Evolutionary conservation across 140 eudicot species (phyloP).

Genomic region (Stevia rebaudiana): DNA sequence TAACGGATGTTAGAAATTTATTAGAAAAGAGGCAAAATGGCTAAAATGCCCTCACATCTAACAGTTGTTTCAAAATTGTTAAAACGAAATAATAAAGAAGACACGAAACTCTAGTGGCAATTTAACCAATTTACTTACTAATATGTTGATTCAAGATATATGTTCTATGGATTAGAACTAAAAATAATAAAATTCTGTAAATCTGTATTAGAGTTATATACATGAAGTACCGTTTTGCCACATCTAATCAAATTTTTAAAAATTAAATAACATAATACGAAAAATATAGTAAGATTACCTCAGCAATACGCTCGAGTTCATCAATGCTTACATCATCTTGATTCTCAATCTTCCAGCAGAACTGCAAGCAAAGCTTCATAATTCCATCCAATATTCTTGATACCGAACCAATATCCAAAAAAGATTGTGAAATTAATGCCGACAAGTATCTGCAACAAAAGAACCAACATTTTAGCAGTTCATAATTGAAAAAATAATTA

Average conservation of each 20-base stretch:
- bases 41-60: no score
- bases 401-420: slow-evolving; percentile 93
- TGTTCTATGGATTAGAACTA: no score
- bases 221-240: no score
- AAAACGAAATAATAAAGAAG: no score
- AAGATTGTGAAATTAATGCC: slow-evolving; percentile 85
- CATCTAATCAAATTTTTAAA: neutral
- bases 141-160: neutral
- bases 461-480: slow-evolving; percentile 1
- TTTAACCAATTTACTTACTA: neutral
- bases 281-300: slow-evolving; percentile 42
- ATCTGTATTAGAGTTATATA: neutral
- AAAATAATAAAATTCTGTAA: no score
- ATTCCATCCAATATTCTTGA: slow-evolving; percentile 90
- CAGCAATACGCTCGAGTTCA: slow-evolving; percentile 71
- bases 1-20: no score
- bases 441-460: slow-evolving; percentile 62
- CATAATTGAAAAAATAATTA: neutral
- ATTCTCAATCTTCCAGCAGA: slow-evolving; percentile 86
- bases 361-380: slow-evolving; percentile 81
- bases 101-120: no score
- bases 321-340: slow-evolving; percentile 50
- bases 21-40: no score
- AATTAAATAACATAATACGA: neutral
- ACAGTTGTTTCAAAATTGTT: no score